Evolutionary conservation across 2,329 filamentous ascomycete genomes (phyloP).

Genomic region (Arthrobotrys conoides): DNA sequence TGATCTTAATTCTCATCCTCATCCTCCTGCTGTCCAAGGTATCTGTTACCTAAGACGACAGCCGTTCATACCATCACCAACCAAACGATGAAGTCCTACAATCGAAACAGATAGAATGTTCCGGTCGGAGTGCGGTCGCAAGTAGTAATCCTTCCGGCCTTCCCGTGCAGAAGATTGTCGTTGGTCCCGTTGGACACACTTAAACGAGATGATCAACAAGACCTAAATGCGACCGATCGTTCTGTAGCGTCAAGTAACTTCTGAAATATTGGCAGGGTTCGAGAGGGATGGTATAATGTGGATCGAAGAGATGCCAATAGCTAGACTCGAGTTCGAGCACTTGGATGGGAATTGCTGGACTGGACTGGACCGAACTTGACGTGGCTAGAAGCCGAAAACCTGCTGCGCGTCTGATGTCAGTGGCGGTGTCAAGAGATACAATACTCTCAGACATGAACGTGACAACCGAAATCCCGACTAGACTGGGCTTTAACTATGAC

Average conservation of each 20-base stretch:
- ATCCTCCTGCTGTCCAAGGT: conserved; percentile 63
- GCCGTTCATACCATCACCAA: conserved; percentile 42
- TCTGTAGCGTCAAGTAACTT: background rate
- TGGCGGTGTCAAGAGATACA: background rate
- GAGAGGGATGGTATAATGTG: background rate
- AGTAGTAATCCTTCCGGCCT: background rate
- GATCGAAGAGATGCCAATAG: background rate
- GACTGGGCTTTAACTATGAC: background rate
- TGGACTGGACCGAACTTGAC: background rate
- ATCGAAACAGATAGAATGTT: background rate
- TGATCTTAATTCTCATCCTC: conserved; percentile 85
- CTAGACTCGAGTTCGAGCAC: background rate
- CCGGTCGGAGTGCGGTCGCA: background rate
- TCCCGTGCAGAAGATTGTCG: background rate
- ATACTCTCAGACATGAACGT: background rate
- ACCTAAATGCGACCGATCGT: too few species aligned
- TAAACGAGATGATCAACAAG: background rate
- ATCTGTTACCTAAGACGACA: conserved; percentile 21
- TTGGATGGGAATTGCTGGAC: background rate
- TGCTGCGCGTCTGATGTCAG: conserved; percentile 18
- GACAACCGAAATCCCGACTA: background rate
- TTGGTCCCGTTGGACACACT: background rate
- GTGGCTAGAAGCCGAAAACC: background rate
- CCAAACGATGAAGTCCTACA: background rate
- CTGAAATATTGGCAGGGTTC: background rate